Conservation (phyloP, 2,329 filamentous ascomycete genomes). For the Aspergillus luchuensis region DNA sequence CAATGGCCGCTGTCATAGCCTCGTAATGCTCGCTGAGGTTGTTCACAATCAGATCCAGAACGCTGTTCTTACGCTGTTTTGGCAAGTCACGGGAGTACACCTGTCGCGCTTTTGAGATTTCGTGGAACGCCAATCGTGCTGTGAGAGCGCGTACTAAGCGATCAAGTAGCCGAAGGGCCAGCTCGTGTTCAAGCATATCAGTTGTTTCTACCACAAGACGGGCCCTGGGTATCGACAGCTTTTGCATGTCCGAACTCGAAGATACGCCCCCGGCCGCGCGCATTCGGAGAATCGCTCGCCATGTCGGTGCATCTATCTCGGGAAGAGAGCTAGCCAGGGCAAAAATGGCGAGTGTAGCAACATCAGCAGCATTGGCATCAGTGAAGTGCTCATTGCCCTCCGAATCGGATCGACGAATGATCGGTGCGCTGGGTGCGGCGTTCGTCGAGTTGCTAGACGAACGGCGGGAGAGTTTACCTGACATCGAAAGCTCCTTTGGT, state of each 20-base stretch:
- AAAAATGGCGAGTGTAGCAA: slow-evolving; percentile 42
- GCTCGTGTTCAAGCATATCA: slow-evolving; percentile 55
- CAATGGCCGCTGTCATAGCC: slow-evolving; percentile 12
- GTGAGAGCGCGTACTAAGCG: slow-evolving; percentile 53
- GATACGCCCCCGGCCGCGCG: slow-evolving; percentile 43
- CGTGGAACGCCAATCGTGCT: slow-evolving; percentile 52
- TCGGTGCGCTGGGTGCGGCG: slow-evolving; percentile 24
- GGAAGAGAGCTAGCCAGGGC: slow-evolving; percentile 43
- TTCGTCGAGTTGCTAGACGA: slow-evolving; percentile 32
- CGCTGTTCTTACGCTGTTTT: slow-evolving; percentile 32
- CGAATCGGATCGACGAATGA: slow-evolving; percentile 32
- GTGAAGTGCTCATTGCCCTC: slow-evolving; percentile 37
- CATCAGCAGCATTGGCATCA: slow-evolving; percentile 43
- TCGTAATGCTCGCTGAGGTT: slow-evolving; percentile 36
- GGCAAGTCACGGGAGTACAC: slow-evolving; percentile 31
- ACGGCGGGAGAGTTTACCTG: slow-evolving; percentile 33
- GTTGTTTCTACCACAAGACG: slow-evolving; percentile 36
- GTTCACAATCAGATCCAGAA: slow-evolving; percentile 41
- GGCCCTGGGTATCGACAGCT: slow-evolving; percentile 31
- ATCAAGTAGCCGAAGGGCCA: slow-evolving; percentile 53
- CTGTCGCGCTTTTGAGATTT: slow-evolving; percentile 47
- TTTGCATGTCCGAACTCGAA: slow-evolving; percentile 41
- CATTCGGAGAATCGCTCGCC: slow-evolving; percentile 47
- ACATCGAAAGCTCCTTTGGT: slow-evolving; percentile 37
- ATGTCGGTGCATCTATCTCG: slow-evolving; percentile 38